Base-by-base conservation (phyloP, 306 rosid species). In the Quercus suber region DNA sequence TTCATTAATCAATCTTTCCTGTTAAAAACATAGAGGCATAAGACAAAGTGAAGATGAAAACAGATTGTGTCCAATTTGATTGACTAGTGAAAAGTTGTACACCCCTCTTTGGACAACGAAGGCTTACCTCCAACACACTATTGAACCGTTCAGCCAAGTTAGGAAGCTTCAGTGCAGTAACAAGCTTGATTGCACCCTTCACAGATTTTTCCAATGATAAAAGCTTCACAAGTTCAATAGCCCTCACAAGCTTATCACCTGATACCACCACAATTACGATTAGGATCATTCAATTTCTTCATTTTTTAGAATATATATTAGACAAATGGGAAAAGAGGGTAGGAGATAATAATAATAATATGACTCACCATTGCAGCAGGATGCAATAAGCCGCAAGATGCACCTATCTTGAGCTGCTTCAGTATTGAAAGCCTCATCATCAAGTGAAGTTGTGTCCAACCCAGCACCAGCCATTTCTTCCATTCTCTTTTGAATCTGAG, bases 331-430 rank as follows among this genome's bases (percentile, higher is more conserved):
- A 14, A 74, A 27, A 74, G 14, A 6, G 57, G 17, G 55, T 53
- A 63, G 45, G 65, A 23, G 19, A 67, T 51, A 33, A 56, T 41
- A 41, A 30, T 30, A 30, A 41, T 8, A 7, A 41, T 41, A 25
- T 52, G 71, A 82, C 89, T 81, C 79, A 95, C 99, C 93, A 64
- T 90, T 88, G 84, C 99, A 93, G 90, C 99, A 95, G 55, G 99
- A 91, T 31, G 90, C 99, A 73, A 93, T 95, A 56, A 95, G 97
- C 90, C 92, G 88, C 80, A 95, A 83, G 59, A 93, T 91, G 87
- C 98, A 93, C 83, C 89, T 90, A 85, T 95, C 99, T 89, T 95
- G 99, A 55, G 97, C 96, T 49, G 97, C 90, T 90, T 95, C 99
- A 23, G 84, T 57, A 82, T 85, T 86, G 81, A 95, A 95, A 78